A percentile compares a stretch with the other conserved stretches of the same genome.
Conservation (phyloP, 106 monocot genomes). For the Dioscorea dumetorum region DNA sequence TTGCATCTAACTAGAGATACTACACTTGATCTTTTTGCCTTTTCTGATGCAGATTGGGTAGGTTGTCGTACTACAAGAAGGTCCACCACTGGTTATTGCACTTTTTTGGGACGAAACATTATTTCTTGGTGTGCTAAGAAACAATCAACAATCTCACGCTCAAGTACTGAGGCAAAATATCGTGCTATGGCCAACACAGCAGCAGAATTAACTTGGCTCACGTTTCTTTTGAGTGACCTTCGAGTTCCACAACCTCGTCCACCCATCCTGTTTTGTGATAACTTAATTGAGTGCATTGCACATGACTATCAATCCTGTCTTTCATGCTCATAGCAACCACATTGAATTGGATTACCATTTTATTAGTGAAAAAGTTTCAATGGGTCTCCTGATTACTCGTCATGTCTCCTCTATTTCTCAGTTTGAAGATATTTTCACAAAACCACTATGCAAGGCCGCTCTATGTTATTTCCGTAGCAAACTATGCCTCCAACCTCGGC, state of each 20-base stretch:
- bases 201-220: no score
- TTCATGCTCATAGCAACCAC: neutral
- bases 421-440: neutral
- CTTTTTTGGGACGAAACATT: neutral
- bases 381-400: neutral
- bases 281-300: neutral
- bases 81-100: conserved; percentile 1
- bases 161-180: no score
- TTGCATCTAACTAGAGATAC: neutral
- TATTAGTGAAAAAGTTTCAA: no score
- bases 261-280: neutral
- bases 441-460: neutral
- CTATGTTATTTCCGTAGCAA: no score
- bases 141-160: neutral
- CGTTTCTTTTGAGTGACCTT: no score
- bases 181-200: no score
- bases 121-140: neutral
- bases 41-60: neutral
- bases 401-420: neutral
- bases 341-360: no score
- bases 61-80: neutral
- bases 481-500: no score
- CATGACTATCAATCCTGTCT: neutral
- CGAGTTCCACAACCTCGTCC: neutral
- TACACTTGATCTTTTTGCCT: neutral